Evolutionary conservation across 371 early-diverging fungal genomes (phyloP).

Genomic region (Circinella umbellata): DNA sequence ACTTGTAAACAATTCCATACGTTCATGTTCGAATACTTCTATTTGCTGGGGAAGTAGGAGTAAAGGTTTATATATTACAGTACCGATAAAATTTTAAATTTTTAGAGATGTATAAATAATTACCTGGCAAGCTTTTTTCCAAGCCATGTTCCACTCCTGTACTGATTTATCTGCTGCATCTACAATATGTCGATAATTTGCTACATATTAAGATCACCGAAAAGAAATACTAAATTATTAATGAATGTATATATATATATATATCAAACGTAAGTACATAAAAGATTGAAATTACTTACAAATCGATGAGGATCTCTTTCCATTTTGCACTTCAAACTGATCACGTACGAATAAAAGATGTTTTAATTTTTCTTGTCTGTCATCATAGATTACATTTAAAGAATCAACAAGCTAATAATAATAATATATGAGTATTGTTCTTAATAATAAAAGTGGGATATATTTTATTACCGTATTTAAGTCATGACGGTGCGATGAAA

Average conservation of each 20-base stretch:
- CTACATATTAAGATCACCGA: not conserved
- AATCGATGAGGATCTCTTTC: not conserved
- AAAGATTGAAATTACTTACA: not conserved
- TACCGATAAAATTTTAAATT: no score
- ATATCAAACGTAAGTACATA: no score
- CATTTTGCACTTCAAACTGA: not conserved
- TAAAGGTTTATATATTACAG: no score
- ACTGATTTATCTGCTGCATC: conserved; percentile 30
- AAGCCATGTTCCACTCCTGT: conserved; percentile 41
- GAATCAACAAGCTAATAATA: not conserved
- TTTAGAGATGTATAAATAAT: no score
- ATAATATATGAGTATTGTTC: not conserved
- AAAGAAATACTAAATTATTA: no score
- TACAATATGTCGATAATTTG: conserved; percentile 9
- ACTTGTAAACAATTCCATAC: conserved; percentile 36
- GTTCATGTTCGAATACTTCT: conserved; percentile 46
- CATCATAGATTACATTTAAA: conserved; percentile 11
- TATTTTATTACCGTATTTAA: conserved; percentile 17
- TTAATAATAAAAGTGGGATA: not conserved
- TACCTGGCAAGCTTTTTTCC: conserved; percentile 47
- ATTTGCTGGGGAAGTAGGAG: conserved; percentile 8
- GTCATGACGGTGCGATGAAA: conserved; percentile 12
- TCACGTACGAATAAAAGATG: conserved; percentile 3
- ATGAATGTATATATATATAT: no score
- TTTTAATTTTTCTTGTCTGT: conserved; percentile 9